Base-by-base conservation (phyloP, 2,329 filamentous ascomycete species). In the Trichoderma gracile region DNA sequence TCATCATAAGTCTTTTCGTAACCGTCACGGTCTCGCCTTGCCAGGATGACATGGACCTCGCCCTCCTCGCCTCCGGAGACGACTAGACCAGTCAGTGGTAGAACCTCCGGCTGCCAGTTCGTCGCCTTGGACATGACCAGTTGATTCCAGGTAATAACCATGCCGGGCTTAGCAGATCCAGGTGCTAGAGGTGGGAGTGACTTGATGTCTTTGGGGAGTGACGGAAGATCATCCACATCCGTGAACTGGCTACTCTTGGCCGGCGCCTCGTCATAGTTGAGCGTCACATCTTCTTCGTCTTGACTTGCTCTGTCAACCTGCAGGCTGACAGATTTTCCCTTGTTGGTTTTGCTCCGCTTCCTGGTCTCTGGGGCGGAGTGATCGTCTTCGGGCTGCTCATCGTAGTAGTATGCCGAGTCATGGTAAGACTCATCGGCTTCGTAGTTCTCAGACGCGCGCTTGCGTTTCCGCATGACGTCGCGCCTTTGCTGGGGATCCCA, bases 401-500 rank as follows among this genome's bases (percentile, higher is more conserved):
- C 76, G 54, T 69, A 68, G 59, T 67, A 69, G 49, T 70, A 69
- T 1, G 70, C 70, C 19, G 72, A 67, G 43, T 75, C 72, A 4
- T 72, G 70, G 21, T 72, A 72, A 60, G 72, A 71, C 19, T 59
- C 68, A 1, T 75, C 73, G 12, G 72, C 73, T 42, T 74, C 68
- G 5, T 71, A 70, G 21, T 68, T 64, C 76, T 78, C 68, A 71
- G 79, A 69, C 77, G 71, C 66, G 38, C 81, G 79, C 73, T 88
- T 88, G 61, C 79, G 77, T 67, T 81, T 85, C 8, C 76, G 77
- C 68, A 79, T 79, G 5, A 70, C 72, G 2, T 74, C 73, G 57
- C 71, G 77, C 68, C 79, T 78, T 71, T 93, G 90, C 66, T 92
- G 89, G 3, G 86, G 84, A 75, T 96, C 92, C 94, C 93, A 97